Evolutionary conservation across 495 filamentous ascomycete genomes (phyloP).

Genomic region (Pyrenula massariospora): DNA sequence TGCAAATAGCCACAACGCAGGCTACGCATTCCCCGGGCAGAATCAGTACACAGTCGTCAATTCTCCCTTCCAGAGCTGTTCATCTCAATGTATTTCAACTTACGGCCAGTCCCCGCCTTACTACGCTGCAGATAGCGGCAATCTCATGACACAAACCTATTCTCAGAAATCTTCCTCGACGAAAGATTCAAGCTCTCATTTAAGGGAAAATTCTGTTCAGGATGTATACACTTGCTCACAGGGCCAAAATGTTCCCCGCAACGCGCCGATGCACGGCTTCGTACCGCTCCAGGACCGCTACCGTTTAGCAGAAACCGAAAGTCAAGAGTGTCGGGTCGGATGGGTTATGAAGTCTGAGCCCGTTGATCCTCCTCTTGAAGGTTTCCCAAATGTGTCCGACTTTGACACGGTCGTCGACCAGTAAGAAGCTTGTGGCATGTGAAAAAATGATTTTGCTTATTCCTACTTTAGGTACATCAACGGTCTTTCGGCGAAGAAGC

Average conservation of each 20-base stretch:
- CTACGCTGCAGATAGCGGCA: not conserved
- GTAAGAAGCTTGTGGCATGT: slow-evolving; percentile 14
- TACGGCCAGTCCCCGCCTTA: not conserved
- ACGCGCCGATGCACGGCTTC: not conserved
- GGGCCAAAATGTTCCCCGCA: not conserved
- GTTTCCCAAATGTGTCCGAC: slow-evolving; percentile 39
- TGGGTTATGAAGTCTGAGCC: slow-evolving; percentile 30
- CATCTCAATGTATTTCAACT: not conserved
- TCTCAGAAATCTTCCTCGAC: not conserved
- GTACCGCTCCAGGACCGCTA: slow-evolving; percentile 16
- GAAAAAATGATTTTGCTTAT: not conserved
- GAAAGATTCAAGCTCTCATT: not conserved
- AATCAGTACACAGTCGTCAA: not conserved
- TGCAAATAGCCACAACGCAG: not conserved
- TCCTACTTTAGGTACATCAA: slow-evolving; percentile 28
- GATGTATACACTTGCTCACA: not conserved
- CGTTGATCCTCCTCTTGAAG: slow-evolving; percentile 30
- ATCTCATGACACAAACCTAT: not conserved
- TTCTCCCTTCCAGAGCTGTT: not conserved
- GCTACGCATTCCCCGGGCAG: not conserved
- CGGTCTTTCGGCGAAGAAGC: slow-evolving; percentile 43
- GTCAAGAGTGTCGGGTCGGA: slow-evolving; percentile 31
- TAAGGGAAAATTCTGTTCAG: not conserved
- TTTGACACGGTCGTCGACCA: slow-evolving; percentile 44
- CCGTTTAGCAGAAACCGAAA: slow-evolving; percentile 30